Conservation (phyloP, 768 basidiomycete species). For the Agrocybe praecox region DNA sequence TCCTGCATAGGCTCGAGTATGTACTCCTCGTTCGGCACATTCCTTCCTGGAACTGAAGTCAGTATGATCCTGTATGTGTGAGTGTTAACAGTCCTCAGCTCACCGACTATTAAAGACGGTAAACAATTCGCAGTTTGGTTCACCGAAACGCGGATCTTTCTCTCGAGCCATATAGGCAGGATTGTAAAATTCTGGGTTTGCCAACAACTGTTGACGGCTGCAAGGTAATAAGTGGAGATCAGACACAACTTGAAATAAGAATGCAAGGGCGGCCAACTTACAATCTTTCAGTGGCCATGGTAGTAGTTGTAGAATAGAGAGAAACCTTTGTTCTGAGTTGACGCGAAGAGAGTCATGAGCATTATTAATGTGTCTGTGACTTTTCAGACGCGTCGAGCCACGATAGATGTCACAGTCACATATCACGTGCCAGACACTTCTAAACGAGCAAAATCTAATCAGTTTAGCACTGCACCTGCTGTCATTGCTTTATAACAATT, state of each 20-base stretch:
- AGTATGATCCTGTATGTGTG: too few species aligned
- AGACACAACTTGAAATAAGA: background rate
- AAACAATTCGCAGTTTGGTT: background rate
- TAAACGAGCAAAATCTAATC: background rate
- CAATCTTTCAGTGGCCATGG: constrained; percentile 23
- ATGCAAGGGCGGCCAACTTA: constrained; percentile 8
- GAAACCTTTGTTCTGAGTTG: background rate
- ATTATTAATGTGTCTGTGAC: background rate
- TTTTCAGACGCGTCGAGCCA: background rate
- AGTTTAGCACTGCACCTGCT: background rate
- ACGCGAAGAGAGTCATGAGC: background rate
- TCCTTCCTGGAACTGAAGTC: background rate
- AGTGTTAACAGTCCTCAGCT: too few species aligned
- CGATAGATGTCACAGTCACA: background rate
- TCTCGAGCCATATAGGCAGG: constrained; percentile 10
- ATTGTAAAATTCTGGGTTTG: constrained; percentile 17
- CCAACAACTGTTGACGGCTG: constrained; percentile 25
- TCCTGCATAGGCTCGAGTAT: background rate
- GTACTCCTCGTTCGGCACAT: background rate
- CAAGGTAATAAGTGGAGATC: background rate
- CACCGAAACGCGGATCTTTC: constrained; percentile 24
- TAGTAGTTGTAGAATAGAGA: constrained; percentile 8
- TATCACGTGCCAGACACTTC: too few species aligned
- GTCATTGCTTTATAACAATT: background rate
- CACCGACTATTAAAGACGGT: background rate